phyloP scores from a whole-genome alignment of 2,329 filamentous ascomycete species.

The Teratosphaeria zuluensis region DNA sequence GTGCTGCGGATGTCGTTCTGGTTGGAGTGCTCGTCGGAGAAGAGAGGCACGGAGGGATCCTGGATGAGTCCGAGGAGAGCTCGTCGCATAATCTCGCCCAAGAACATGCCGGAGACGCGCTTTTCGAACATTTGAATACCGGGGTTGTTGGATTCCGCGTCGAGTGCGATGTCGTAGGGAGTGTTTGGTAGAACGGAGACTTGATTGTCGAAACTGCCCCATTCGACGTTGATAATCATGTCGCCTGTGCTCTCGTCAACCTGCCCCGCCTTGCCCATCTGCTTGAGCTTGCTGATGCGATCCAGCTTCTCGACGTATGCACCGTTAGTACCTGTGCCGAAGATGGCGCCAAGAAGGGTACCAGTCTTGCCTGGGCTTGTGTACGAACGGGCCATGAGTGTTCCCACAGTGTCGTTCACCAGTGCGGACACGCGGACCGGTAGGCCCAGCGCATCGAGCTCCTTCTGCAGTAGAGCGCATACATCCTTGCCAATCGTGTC shows the following conservation, averaged over 20 bases:
- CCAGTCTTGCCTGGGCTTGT: conserved; percentile 79
- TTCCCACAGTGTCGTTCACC: conserved; percentile 96
- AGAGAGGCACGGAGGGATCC: conserved; percentile 57
- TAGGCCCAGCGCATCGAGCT: conserved; percentile 77
- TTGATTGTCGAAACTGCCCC: conserved; percentile 95
- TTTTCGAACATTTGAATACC: conserved; percentile 99
- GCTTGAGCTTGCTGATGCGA: conserved; percentile 68
- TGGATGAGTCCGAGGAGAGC: conserved; percentile 64
- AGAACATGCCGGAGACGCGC: conserved; percentile 94
- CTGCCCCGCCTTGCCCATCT: conserved; percentile 37
- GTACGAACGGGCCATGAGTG: conserved; percentile 94
- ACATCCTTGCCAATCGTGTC: conserved; percentile 93
- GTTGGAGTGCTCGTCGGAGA: conserved; percentile 65
- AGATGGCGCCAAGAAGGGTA: conserved; percentile 89
- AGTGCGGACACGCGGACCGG: conserved; percentile 92
- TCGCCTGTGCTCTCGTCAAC: conserved; percentile 75
- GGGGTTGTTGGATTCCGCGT: conserved; percentile 74
- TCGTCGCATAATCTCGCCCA: conserved; percentile 83
- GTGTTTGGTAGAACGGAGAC: conserved; percentile 82
- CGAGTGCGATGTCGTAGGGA: conserved; percentile 68
- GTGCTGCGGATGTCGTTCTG: conserved; percentile 59
- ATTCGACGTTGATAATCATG: conserved; percentile 98
- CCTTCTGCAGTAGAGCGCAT: conserved; percentile 75
- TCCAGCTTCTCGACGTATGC: conserved; percentile 89
- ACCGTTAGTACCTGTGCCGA: conserved; percentile 94